A percentile compares a stretch with the other conserved stretches of the same genome.
Evolutionary conservation across 495 filamentous ascomycete genomes (phyloP).

Genomic region (Penicillium macrosclerotiorum): DNA sequence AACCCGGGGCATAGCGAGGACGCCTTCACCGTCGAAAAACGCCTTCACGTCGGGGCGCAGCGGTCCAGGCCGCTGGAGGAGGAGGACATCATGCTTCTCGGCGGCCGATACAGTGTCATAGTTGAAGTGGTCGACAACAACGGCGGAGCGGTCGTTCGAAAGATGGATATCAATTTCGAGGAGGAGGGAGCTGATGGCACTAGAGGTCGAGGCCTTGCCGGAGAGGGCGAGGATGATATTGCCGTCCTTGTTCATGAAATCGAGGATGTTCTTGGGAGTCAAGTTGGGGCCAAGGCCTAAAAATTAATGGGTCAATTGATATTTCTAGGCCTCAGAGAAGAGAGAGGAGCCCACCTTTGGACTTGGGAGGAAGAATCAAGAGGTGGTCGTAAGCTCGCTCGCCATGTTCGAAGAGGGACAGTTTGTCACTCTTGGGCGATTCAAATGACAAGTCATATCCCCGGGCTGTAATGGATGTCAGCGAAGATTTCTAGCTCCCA

Average conservation of each 20-base stretch:
- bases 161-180: conserved; percentile 89
- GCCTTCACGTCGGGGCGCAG: conserved; percentile 69
- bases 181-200: conserved; percentile 78
- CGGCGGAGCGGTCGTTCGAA: conserved; percentile 74
- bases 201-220: conserved; percentile 67
- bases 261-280: conserved; percentile 79
- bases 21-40: conserved; percentile 68
- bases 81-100: conserved; percentile 85
- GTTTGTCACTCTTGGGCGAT: conserved; percentile 79
- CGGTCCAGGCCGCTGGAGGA: conserved; percentile 63
- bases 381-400: conserved; percentile 89
- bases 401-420: conserved; percentile 83
- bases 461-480: conserved; percentile 55
- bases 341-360: conserved; percentile 66
- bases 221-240: conserved; percentile 91
- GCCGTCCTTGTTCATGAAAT: conserved; percentile 87
- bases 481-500: not conserved
- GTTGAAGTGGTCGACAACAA: conserved; percentile 94
- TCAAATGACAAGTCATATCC: conserved; percentile 79
- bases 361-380: conserved; percentile 79
- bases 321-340: not conserved
- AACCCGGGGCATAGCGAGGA: conserved; percentile 77
- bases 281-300: conserved; percentile 85
- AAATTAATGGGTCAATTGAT: conserved; percentile 28
- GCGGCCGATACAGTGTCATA: conserved; percentile 73